Base-by-base conservation (phyloP, 2,329 filamentous ascomycete genomes). In the Exophiala alcalophila region DNA sequence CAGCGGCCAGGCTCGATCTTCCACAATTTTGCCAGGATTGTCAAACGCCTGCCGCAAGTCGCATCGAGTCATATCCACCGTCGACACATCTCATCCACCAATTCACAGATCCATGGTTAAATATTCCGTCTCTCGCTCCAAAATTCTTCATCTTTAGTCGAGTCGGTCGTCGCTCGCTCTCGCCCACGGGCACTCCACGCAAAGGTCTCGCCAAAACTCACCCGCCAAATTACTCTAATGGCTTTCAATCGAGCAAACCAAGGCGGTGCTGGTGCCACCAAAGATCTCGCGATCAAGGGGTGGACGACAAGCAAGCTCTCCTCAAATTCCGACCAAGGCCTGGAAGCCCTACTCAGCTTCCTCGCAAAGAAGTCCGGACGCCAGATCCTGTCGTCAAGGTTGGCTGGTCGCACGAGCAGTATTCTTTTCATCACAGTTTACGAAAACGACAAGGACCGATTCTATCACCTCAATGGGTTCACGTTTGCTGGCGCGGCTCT, bases 231-330 rank as follows among this genome's bases (percentile, higher is more conserved):
- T 25, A 25, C n/a, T 35, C 11, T 9, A 20, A 40, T 40, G 38
- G 38, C 38, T 20, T 40, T 40, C 21, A 24, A 24, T 10, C 14
- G 29, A 12, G 23, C 18, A 24, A 18, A 35, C 12, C 27, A 30
- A 30, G 27, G 27, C 11, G 27, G 27, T 30, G 23, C 25, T 21
- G 20, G 20, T 20, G 21, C 12, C 23, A 36, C 38, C 5, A 38
- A 19, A 40, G 57, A 65, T 21, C 55, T 74, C 36, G 63, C 60
- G 39, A 59, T 90, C 15, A 68, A 70, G 50, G 84, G 84, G 18
- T 72, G 86, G 58, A 80, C 76, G 57, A 65, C 77, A 30, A 88
- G 83, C 68, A 87, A 83, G 62, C 83, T 82, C 5, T 72, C 77
- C 8, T 71, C 61, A 19, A 85, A 87, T 52, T 61, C 74, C 20